Evolutionary conservation across 768 basidiomycete genomes (phyloP), one percentile per base, ranked within the genome.

Genomic region (Dendrothele bispora): DNA sequence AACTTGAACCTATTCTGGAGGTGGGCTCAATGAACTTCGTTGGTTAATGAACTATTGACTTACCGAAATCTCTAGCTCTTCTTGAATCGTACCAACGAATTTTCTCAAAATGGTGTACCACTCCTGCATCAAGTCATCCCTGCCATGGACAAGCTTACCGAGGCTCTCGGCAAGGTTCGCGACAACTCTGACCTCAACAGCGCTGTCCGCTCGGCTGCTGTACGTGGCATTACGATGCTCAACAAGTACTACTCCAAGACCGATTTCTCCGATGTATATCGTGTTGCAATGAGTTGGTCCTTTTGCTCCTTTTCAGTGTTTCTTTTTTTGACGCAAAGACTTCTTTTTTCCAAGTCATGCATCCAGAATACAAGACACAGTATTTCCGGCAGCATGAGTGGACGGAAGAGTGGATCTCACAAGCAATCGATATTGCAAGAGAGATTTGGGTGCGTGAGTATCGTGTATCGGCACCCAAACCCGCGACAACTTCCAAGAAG

Each of bases 271-370:
- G 22, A 12, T 17, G 22, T 46, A 14, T 46, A 46, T 27, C 44
- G 32, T 37, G 32, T 39, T 20, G 44, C 44, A 10, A 46, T 46
- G 36, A 20, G 44, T 46, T n/a, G 17, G 44, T 46, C 21, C 14
- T 39, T 20, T 10, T 20, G 14, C 14, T 10, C 8, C 8, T 14
- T 39, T 39, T 20, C 21, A 12, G 10, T 39, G 11, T 39, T 10
- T 11, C 10, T 39, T 39, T 8, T 14, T 10, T 10, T 10, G 8
- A 10, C 21, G 8, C n/a, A n/a, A n/a, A n/a, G n/a, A n/a, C n/a
- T n/a, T n/a, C n/a, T n/a, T n/a, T n/a, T n/a, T n/a, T n/a, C n/a
- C 38, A 12, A 39, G 38, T 39, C 21, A 11, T 39, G 10, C 38
- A 39, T 39, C 38, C 38, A 10, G 8, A 10, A 20, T 10, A 10